phyloP scores from a whole-genome alignment of 768 basidiomycete genomes.

The Russula brevipes region DNA sequence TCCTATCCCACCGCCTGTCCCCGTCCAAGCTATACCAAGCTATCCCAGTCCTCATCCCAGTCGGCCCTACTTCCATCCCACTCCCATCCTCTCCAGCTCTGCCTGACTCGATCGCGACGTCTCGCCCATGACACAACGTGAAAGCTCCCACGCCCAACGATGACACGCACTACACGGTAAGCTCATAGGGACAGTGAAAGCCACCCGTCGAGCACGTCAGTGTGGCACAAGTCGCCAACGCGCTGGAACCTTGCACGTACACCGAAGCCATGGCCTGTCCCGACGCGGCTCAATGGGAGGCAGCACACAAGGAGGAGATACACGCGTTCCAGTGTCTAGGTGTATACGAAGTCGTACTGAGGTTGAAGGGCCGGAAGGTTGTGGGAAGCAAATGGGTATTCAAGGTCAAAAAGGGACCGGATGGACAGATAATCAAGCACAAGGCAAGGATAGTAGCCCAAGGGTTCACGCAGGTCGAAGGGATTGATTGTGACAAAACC shows the following conservation, averaged over 20 bases:
- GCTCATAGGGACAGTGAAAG: not conserved
- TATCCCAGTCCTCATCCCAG: no score
- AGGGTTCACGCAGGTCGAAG: constrained; percentile 36
- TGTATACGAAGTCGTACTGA: not conserved
- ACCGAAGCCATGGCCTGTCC: not conserved
- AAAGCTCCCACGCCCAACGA: no score
- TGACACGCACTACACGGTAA: no score
- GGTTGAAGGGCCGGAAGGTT: not conserved
- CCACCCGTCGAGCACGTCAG: not conserved
- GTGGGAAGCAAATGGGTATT: not conserved
- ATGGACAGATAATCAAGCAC: constrained; percentile 30
- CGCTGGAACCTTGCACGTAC: not conserved
- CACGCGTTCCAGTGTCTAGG: not conserved
- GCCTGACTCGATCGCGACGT: no score
- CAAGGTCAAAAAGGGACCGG: constrained; percentile 30
- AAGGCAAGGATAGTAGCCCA: constrained; percentile 38
- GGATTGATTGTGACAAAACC: constrained; percentile 30
- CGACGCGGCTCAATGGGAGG: not conserved
- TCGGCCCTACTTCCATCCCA: no score
- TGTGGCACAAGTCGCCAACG: not conserved
- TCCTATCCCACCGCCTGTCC: no score
- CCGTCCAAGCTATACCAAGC: not conserved
- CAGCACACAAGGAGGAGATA: not conserved
- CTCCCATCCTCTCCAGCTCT: no score
- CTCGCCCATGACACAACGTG: no score